Conservation (phyloP, 2,329 filamentous ascomycete genomes). For the Epichloe typhina region DNA sequence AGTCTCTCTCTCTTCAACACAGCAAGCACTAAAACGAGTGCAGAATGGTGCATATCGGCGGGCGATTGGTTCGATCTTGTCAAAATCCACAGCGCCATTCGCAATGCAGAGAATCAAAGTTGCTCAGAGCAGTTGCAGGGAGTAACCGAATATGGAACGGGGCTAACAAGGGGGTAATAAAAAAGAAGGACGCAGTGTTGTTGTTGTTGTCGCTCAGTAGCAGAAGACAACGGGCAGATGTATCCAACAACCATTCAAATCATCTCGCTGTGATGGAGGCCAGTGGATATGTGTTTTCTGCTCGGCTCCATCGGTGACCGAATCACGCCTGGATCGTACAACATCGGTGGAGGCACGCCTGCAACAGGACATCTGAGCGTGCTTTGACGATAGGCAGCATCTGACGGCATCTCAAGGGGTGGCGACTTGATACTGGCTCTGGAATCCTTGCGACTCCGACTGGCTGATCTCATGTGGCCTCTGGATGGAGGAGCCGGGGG, state of each 20-base stretch:
- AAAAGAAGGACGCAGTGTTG: background rate
- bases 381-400: constrained; percentile 14
- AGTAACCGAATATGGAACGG: background rate
- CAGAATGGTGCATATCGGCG: background rate
- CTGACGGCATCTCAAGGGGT: constrained; percentile 24
- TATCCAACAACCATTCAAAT: constrained; percentile 23
- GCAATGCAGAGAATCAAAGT: background rate
- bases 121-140: background rate
- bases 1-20: background rate
- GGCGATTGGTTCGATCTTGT: background rate
- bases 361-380: constrained; percentile 17
- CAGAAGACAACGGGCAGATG: background rate
- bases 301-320: constrained; percentile 20
- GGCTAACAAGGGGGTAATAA: background rate
- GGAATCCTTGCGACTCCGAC: constrained; percentile 37
- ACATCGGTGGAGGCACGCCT: constrained; percentile 19
- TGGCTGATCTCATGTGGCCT: constrained; percentile 44
- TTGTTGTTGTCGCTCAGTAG: background rate
- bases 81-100: background rate
- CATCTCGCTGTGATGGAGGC: constrained; percentile 42
- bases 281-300: constrained; percentile 33
- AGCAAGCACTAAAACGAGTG: background rate
- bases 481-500: constrained; percentile 31
- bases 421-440: constrained; percentile 14
- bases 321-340: constrained; percentile 24